phyloP scores from a whole-genome alignment of 768 basidiomycete species.

The Termitomyces sp. region DNA sequence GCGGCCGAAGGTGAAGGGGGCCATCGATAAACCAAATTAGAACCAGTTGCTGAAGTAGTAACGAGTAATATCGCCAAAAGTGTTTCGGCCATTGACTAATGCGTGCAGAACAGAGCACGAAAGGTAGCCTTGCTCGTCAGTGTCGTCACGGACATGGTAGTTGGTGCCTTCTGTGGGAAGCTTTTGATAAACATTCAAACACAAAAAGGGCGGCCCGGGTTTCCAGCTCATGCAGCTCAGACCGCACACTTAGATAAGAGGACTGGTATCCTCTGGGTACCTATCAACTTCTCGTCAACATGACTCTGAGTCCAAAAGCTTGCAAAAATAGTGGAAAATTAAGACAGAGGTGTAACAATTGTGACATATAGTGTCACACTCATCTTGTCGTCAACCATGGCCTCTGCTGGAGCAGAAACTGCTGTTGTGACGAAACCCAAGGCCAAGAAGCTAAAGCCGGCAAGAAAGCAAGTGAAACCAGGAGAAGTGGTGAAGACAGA shows the following conservation, averaged over 20 bases:
- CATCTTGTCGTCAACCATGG: constrained; percentile 26
- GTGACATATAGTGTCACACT: not conserved
- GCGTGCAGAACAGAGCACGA: not conserved
- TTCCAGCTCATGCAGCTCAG: not conserved
- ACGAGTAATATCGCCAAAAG: constrained; percentile 82
- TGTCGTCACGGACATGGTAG: too few species aligned
- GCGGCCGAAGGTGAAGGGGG: constrained; percentile 68
- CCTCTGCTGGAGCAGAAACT: constrained; percentile 26
- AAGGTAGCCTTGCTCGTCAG: not conserved
- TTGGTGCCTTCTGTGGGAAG: not conserved
- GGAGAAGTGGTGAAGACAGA: constrained; percentile 91
- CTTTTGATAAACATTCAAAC: constrained; percentile 1
- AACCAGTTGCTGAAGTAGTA: constrained; percentile 80
- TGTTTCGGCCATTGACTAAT: constrained; percentile 62
- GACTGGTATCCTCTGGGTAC: too few species aligned
- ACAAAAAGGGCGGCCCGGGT: not conserved
- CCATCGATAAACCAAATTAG: constrained; percentile 81
- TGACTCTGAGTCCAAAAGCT: too few species aligned
- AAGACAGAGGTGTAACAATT: not conserved
- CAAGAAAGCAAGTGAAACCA: constrained; percentile 89
- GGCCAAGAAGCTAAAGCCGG: constrained; percentile 78
- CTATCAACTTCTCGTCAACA: too few species aligned
- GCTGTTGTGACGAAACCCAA: constrained; percentile 11
- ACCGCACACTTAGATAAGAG: too few species aligned
- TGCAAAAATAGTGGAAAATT: not conserved